Evolutionary conservation across 129 eudicot species (phyloP), one percentile per base, ranked within the genome.

Genomic region (Arctium minus): DNA sequence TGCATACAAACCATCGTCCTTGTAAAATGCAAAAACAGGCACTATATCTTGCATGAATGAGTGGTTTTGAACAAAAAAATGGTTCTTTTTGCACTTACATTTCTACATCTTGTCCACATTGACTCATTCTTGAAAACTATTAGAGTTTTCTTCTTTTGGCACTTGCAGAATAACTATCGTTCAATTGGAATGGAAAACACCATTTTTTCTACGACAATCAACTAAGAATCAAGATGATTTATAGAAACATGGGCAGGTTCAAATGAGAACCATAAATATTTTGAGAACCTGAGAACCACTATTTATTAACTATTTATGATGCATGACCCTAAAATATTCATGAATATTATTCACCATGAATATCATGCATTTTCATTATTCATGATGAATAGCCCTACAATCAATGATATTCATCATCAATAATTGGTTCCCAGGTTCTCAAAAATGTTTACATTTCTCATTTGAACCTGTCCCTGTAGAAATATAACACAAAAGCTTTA

Each of bases 161-260:
- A 44, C 33, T 70, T 70, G n/a, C 11, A 79, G 44, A 69, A 44
- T 40, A 68, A 44, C 67, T 44, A 31, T 75, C 29, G 30, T 76
- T 17, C 44, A 29, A 31, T 18, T n/a, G 33, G 15, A 33, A 76
- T 76, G 50, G 60, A 77, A 62, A 46, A 71, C 33, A 69, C 48
- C 48, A 79, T 33, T 46, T 50, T 1, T 17, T 13, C 75, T 71
- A 31, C 4, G 48, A 33, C 27, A 46, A 42, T 31, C 77, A 17
- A 32, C 27, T 72, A 72, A 53, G 71, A 77, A 77, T 62, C 80
- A 56, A 77, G 50, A 56, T 67, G 29, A 68, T 39, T 29, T 18
- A 65, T 0, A 64, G n/a, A 64, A 74, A 80, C 5, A 70, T 27
- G 30, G 68, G 68, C 0, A 60, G 68, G 29, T 6, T 60, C 68